Base-by-base conservation (phyloP, 371 early-diverging fungal species). In the Catenaria anguillulae region DNA sequence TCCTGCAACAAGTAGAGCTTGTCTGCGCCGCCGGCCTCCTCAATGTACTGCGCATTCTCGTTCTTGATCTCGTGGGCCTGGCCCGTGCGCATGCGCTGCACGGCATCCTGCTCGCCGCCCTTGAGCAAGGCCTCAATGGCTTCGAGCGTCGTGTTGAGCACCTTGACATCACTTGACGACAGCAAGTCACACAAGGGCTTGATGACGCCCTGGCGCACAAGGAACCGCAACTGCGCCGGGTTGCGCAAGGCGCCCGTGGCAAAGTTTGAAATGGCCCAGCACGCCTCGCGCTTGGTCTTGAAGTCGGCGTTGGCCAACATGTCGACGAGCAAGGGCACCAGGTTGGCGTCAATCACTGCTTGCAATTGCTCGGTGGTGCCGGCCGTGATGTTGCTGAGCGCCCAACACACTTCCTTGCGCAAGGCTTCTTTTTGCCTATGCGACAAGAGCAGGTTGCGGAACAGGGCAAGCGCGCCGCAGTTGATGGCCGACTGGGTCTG, bases 191-290 rank as follows among this genome's bases (percentile, higher is more conserved):
- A 90, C 52, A 99, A 75, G 12, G 98, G 97, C 69, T 85, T 88
- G 71, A 99, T 94, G 71, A 88, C 84, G 23, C 95, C 95, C 66
- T 87, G 86, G 48, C 79, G 71, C 37, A 97, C 93, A 35, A 99
- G 77, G 73, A 92, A 91, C 69, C 81, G 78, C 60, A 91, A 84
- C 67, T 93, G 94, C 19, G 89, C 88, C n/a, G 96, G 94, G 70
- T 86, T 82, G 66, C 79, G 80, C 23, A 92, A 69, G 29, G 90
- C 93, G 40, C 93, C 92, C 8, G 94, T 88, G 0, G 96, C 94
- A 23, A 97, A 97, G 71, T 99, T 99, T 24, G 94, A 91, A 56
- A 99, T 85, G 55, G 99, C 99, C 99, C 98, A 99, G 78, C 97
- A 97, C 6, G 99, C 99, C 76, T 99, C 99, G 79, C 92, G 96